Evolutionary conservation across 2,329 filamentous ascomycete genomes (phyloP).

Genomic region (Colletotrichum brevisporum): DNA sequence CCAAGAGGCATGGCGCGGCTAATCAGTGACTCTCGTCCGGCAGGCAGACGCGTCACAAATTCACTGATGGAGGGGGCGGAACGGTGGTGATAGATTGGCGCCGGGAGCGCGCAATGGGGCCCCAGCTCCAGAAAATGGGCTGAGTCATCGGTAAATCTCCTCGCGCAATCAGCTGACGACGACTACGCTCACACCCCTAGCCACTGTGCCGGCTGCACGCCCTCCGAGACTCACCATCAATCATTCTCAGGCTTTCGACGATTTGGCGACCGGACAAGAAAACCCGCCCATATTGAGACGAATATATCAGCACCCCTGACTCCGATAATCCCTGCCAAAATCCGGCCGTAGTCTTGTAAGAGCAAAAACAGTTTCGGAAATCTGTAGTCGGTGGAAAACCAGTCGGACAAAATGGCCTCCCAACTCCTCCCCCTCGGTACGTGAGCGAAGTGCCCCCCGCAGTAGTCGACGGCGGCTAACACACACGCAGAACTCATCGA

Average conservation of each 20-base stretch:
- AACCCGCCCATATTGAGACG: slow-evolving; percentile 4
- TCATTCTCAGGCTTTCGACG: slow-evolving; percentile 31
- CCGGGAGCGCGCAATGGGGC: slow-evolving; percentile 20
- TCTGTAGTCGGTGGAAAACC: neutral
- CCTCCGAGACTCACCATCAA: slow-evolving; percentile 19
- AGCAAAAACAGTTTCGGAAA: neutral
- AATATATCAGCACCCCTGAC: slow-evolving; percentile 12
- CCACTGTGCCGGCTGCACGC: neutral
- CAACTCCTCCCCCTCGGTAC: slow-evolving; percentile 78
- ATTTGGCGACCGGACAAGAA: slow-evolving; percentile 17
- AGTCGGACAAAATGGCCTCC: slow-evolving; percentile 71
- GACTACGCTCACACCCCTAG: slow-evolving; percentile 34
- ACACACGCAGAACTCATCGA: slow-evolving; percentile 87
- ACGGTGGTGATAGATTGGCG: slow-evolving; percentile 16
- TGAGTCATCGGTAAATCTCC: slow-evolving; percentile 51
- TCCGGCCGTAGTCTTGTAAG: neutral
- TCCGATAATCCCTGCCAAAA: slow-evolving; percentile 16
- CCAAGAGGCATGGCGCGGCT: slow-evolving; percentile 50
- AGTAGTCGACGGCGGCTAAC: slow-evolving; percentile 42
- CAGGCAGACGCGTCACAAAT: slow-evolving; percentile 50
- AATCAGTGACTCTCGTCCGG: slow-evolving; percentile 17
- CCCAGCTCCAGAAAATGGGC: slow-evolving; percentile 34
- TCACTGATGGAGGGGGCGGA: slow-evolving; percentile 18
- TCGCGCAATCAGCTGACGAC: slow-evolving; percentile 51
- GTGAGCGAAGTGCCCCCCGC: slow-evolving; percentile 50